These are phyloP conservation scores for Yamadazyma laniorum DNA, from an alignment of 805 yeast species.

Conservation along the genomic window DNA sequence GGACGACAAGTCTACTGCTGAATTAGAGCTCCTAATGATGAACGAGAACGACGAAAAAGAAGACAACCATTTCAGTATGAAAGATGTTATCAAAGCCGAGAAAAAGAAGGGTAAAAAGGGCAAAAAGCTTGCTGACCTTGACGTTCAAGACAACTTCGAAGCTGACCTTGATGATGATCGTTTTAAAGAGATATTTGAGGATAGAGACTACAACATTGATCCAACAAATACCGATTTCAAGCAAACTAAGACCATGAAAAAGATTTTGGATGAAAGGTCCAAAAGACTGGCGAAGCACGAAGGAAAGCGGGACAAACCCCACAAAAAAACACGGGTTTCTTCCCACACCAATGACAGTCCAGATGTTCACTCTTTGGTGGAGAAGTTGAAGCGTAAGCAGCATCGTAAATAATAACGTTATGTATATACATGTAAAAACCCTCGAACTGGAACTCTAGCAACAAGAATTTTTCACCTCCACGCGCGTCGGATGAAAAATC, in stretches of 20 bases:
- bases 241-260: conserved; percentile 82
- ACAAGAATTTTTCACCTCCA: no score
- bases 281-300: conserved; percentile 27
- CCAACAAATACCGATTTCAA: conserved; percentile 90
- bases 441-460: no score
- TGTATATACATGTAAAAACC: neutral
- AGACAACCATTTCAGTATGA: conserved; percentile 70
- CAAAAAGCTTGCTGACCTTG: conserved; percentile 51
- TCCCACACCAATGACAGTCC: neutral
- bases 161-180: conserved; percentile 81
- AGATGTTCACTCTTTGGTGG: conserved; percentile 38
- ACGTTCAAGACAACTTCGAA: conserved; percentile 49
- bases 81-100: conserved; percentile 72
- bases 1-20: conserved; percentile 50
- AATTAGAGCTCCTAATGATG: conserved; percentile 71
- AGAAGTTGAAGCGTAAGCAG: conserved; percentile 48
- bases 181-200: conserved; percentile 84
- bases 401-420: conserved; percentile 2
- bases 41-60: conserved; percentile 48
- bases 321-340: conserved; percentile 2
- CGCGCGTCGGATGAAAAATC: no score
- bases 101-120: conserved; percentile 48
- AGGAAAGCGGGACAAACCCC: neutral
- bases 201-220: conserved; percentile 90
- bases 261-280: conserved; percentile 72